These are phyloP conservation scores for Backusella psychrophila DNA, from an alignment of 192 early-diverging fungal species.

Conservation along the genomic window DNA sequence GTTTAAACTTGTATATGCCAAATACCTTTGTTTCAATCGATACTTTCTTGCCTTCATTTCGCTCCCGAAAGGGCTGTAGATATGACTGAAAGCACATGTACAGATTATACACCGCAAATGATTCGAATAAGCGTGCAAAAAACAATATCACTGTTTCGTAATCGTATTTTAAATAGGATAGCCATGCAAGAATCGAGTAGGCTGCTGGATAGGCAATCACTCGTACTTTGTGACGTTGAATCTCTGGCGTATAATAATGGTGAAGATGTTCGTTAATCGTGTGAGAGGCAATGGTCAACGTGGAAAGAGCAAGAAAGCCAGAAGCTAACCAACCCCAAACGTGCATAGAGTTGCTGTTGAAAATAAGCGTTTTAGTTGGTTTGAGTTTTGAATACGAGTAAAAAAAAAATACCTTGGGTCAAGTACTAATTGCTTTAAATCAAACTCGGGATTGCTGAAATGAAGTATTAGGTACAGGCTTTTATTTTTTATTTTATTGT, in stretches of 20 bases:
- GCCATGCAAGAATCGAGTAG: conserved; percentile 26
- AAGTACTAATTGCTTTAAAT: conserved; percentile 24
- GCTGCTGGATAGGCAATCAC: conserved; percentile 26
- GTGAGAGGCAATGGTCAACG: conserved; percentile 22
- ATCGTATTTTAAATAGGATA: conserved; percentile 35
- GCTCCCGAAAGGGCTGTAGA: conserved; percentile 25
- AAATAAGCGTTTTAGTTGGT: not conserved
- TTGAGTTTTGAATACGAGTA: too few species aligned
- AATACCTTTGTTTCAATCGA: conserved; percentile 20
- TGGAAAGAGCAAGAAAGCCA: conserved; percentile 21
- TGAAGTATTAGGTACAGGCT: not conserved
- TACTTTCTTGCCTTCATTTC: conserved; percentile 25
- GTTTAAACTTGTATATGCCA: conserved; percentile 19
- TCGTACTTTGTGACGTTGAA: conserved; percentile 27
- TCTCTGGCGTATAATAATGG: conserved; percentile 19
- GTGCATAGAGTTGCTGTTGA: conserved; percentile 26
- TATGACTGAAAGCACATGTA: conserved; percentile 32
- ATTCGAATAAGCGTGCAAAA: conserved; percentile 36
- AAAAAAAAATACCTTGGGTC: conserved; percentile 17
- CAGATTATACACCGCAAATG: conserved; percentile 41
- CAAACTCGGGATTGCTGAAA: conserved; percentile 30
- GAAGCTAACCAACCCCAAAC: conserved; percentile 37
- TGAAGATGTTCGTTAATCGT: conserved; percentile 25
- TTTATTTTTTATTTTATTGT: not conserved
- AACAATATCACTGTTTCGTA: conserved; percentile 38